These are phyloP conservation scores for Pestalotiopsis sp. DNA, from an alignment of 2,329 filamentous ascomycete genomes.

Conservation along the genomic window DNA sequence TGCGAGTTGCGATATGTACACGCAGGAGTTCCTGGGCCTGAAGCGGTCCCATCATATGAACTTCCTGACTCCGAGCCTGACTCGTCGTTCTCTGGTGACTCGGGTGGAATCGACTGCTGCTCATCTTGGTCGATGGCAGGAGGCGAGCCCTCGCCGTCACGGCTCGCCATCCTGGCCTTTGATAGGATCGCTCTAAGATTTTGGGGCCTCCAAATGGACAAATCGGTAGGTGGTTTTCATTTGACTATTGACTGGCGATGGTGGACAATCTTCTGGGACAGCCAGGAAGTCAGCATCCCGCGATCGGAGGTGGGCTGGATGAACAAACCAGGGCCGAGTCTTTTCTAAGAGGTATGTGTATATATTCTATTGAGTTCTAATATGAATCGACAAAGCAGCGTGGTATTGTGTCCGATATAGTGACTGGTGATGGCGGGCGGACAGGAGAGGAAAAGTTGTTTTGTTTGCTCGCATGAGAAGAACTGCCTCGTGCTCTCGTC, in stretches of 20 bases:
- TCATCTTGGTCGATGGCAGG: background rate
- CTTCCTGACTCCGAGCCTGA: slow-evolving; percentile 34
- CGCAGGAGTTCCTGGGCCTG: slow-evolving; percentile 20
- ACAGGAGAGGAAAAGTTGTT: background rate
- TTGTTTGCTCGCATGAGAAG: background rate
- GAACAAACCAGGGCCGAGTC: background rate
- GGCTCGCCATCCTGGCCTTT: slow-evolving; percentile 5
- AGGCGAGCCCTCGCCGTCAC: slow-evolving; percentile 4
- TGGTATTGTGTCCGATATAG: background rate
- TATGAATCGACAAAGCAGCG: background rate
- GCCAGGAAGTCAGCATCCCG: background rate
- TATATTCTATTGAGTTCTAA: background rate
- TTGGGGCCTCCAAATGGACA: background rate
- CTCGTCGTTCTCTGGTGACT: slow-evolving; percentile 14
- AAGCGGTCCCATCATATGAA: slow-evolving; percentile 42
- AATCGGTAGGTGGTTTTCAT: background rate
- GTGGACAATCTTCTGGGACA: background rate
- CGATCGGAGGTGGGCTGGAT: background rate
- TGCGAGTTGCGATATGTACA: slow-evolving; percentile 43
- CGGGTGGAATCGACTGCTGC: background rate
- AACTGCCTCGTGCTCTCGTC: background rate
- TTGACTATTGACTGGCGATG: background rate
- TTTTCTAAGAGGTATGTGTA: background rate
- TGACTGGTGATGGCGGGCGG: background rate
- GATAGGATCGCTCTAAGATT: background rate